phyloP scores from a whole-genome alignment of 768 basidiomycete genomes.

The Psilocybe sp. region DNA sequence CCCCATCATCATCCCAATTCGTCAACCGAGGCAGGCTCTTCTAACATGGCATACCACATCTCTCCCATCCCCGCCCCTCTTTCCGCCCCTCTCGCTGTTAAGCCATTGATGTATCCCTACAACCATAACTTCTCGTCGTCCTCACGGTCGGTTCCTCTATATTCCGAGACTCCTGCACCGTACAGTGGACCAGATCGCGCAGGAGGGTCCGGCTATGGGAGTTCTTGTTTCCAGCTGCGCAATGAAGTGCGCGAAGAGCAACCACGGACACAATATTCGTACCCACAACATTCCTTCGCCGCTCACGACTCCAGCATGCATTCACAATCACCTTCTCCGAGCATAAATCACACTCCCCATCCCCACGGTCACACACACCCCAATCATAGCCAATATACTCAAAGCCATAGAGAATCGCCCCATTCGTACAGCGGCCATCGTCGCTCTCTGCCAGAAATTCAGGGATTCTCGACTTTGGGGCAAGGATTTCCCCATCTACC shows the following conservation, averaged over 20 bases:
- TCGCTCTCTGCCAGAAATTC: conserved; percentile 57
- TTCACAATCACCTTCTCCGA: conserved; percentile 39
- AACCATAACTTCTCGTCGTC: conserved; percentile 37
- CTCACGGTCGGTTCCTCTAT: conserved; percentile 43
- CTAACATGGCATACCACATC: conserved; percentile 21
- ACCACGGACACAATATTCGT: conserved; percentile 45
- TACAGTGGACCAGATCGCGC: conserved; percentile 51
- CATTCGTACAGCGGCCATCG: conserved; percentile 47
- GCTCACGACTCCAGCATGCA: conserved; percentile 30
- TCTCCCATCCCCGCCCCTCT: conserved; percentile 28
- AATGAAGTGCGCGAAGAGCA: conserved; percentile 44
- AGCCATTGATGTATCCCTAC: conserved; percentile 45
- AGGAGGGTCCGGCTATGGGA: conserved; percentile 43
- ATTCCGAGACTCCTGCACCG: conserved; percentile 34
- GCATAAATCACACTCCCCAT: conserved; percentile 29
- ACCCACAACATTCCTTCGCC: conserved; percentile 45
- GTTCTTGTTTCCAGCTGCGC: conserved; percentile 41
- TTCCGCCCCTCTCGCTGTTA: conserved; percentile 45
- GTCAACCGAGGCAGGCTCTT: neutral
- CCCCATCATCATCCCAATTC: conserved; percentile 15
- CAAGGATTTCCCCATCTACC: conserved; percentile 50
- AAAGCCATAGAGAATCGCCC: conserved; percentile 30
- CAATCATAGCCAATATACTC: conserved; percentile 31
- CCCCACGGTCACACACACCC: conserved; percentile 32
- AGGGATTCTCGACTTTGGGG: conserved; percentile 41